phyloP scores from a whole-genome alignment of 257 asterid species.

The Primulina tabacum region DNA sequence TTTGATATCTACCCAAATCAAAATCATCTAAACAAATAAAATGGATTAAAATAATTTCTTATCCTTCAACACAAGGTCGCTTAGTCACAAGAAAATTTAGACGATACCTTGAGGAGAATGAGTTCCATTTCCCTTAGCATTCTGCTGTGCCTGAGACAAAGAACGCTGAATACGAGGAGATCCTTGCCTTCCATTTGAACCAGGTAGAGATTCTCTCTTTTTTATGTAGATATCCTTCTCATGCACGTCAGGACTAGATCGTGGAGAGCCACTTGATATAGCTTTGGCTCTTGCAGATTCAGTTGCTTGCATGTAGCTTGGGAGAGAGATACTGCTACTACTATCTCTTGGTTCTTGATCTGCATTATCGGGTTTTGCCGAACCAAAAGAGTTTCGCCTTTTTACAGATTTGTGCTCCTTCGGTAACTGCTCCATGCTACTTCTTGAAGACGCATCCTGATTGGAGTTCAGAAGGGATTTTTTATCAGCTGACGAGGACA shows the following conservation, averaged over 20 bases:
- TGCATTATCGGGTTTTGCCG: constrained; percentile 48
- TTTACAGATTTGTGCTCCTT: constrained; percentile 59
- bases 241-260: constrained; percentile 87
- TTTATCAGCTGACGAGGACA: constrained; percentile 48
- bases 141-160: constrained; percentile 68
- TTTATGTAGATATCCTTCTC: constrained; percentile 63
- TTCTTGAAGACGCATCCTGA: constrained; percentile 50
- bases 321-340: constrained; percentile 65
- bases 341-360: constrained; percentile 89
- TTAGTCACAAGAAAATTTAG: constrained; percentile 18
- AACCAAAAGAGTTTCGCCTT: constrained; percentile 69
- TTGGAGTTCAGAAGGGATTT: constrained; percentile 37
- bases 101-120: constrained; percentile 81
- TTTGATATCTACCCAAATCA: background rate
- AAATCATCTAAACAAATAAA: background rate
- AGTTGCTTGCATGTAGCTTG: constrained; percentile 98
- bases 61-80: background rate
- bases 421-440: constrained; percentile 53
- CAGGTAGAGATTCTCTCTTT: constrained; percentile 87
- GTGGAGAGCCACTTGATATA: constrained; percentile 68
- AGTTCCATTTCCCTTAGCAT: constrained; percentile 59
- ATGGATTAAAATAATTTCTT: background rate
- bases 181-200: constrained; percentile 68
- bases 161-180: constrained; percentile 81
- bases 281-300: constrained; percentile 95